Evolutionary conservation across 1,139 yeast species (phyloP), one percentile per base, ranked within the genome.

Genomic region (Meyerozyma sp.): DNA sequence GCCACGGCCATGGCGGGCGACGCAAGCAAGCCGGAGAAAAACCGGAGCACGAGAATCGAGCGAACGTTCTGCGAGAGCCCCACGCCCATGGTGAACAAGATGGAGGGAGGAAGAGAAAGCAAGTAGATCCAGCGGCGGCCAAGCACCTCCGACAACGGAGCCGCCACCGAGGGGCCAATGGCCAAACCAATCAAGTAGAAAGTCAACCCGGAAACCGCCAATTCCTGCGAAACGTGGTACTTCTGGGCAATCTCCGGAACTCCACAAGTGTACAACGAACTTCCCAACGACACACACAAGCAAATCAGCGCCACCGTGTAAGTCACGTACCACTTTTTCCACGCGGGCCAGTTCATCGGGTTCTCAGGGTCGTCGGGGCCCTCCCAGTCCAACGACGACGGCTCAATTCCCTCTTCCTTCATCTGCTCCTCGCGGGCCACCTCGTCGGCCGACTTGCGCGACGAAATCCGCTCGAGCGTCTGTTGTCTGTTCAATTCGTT

Each of bases 1-100:
- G 93, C 96, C 52, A 87, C 81, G 4, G 95, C 82, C 58, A 90
- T 71, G 0, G 95, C 90, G 5, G 96, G 96, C 4, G 93, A 81
- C 0, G 94, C 87, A 46, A 85, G 73, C 28, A 84, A 70, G 3
- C 97, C 97, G 32, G 90, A 77, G 52, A 90, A 78, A 59, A 89
- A 86, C 52, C 97, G 72, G 42, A 87, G 66, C 2, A 88, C 84
- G 40, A 87, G 66, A 35, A 86, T 69, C 25, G 77, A 69, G 43
- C 77, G 64, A 48, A 84, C 79, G 49, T 82, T 77, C 26, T 69
- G 61, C 1, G 87, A 67, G 46, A 83, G 67, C 11, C 88, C 91
- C 43, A 84, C 84, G 45, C 91, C 93, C 84, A 84, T 79, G 25
- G 82, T 79, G 62, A 84, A 83, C 35, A 84, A 72, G 82, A 84